Evolutionary conservation across 495 filamentous ascomycete genomes (phyloP), one percentile per base, ranked within the genome.

Genomic region (Talaromyces nanjingensis): DNA sequence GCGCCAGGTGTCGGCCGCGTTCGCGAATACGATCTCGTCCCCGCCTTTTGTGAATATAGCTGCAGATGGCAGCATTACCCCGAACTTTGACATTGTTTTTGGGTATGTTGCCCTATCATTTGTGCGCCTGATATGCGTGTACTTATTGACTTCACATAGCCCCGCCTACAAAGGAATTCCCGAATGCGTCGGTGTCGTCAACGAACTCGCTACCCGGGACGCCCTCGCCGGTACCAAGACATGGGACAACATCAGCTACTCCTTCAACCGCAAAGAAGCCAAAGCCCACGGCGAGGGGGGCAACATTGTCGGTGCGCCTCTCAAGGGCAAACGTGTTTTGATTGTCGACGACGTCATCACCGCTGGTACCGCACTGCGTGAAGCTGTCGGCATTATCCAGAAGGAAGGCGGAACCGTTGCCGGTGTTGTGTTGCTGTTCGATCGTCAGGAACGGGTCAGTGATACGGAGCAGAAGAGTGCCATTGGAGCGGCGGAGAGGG

Each of bases 161-260:
- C 93, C 94, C 6, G 92, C 93, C 20, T 98, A 97, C 83, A 98
- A 98, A 77, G 94, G 94, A 34, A 96, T 97, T 64, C 89, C 91
- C 0, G 84, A 97, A 2, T 90, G 91, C n/a, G 79, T 86, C 16
- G 81, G 88, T 3, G 87, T 91, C 7, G 80, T 87, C 42, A 83
- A 86, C 70, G 85, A 89, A 68, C 81, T 97, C 3, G 82, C 82
- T 62, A 79, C 84, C 65, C 75, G 91, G 5, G 86, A 90, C 66
- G 71, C 73, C 2, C 73, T 78, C 37, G 67, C 75, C 27, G 67
- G 62, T 11, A 65, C 71, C 0, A 64, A 68, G 27, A 77, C 74
- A 27, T 81, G 77, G 77, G 72, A 76, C 45, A 73, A 72, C 52
- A 78, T 87, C 52, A 87, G 84, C 70, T 97, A 96, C 77, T 87